Percentiles rank a stretch among this genome's conserved stretches.
phyloP scores from a whole-genome alignment of 2,329 filamentous ascomycete genomes.

The Arthrobotrys sphaeroides region DNA sequence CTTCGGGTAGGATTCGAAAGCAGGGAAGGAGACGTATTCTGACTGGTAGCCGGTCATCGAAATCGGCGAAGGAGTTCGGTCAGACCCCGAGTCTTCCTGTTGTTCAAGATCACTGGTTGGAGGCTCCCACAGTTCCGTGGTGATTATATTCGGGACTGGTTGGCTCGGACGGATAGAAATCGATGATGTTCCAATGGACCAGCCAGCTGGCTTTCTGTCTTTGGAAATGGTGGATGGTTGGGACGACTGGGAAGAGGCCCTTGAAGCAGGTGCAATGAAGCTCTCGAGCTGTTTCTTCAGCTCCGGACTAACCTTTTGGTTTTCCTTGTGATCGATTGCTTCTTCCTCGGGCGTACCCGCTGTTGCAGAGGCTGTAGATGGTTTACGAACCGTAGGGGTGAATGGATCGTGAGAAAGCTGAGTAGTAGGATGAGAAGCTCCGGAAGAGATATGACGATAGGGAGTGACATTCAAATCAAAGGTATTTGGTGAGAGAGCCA shows the following conservation, averaged over 20 bases:
- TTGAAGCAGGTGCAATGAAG: slow-evolving; percentile 2
- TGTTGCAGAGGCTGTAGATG: neutral
- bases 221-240: neutral
- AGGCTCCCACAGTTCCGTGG: slow-evolving; percentile 33
- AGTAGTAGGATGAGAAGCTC: neutral
- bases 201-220: neutral
- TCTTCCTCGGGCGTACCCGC: neutral
- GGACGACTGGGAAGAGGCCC: neutral
- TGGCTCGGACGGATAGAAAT: slow-evolving; percentile 22
- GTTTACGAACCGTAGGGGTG: neutral
- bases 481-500: neutral
- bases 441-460: slow-evolving; percentile 4
- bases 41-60: slow-evolving; percentile 21
- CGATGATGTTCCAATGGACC: slow-evolving; percentile 29
- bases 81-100: neutral
- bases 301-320: slow-evolving; percentile 21
- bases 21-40: slow-evolving; percentile 37
- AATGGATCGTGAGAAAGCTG: neutral
- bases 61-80: neutral
- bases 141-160: slow-evolving; percentile 34
- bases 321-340: slow-evolving; percentile 19
- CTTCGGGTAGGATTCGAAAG: slow-evolving; percentile 39
- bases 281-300: slow-evolving; percentile 24
- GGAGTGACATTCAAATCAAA: slow-evolving; percentile 1
- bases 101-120: neutral